A percentile compares a stretch with the other conserved stretches of the same genome.
Conservation (phyloP, 1,284 basidiomycete genomes). For the Boletus subluridellus region DNA sequence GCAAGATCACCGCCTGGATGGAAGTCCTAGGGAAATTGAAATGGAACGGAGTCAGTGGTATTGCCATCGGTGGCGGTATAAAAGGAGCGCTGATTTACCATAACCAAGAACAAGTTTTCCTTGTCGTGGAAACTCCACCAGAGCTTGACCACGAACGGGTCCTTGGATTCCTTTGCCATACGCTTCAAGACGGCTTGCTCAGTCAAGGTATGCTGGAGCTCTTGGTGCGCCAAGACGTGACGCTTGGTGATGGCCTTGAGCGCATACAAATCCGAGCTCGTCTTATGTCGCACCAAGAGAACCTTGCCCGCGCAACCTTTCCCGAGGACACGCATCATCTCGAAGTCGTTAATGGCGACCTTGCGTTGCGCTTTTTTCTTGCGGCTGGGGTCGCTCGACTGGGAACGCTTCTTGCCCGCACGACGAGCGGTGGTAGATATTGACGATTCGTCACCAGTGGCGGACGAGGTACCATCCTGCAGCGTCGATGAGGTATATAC, state of each 20-base stretch:
- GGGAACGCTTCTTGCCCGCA: conserved; percentile 56
- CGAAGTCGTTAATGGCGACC: conserved; percentile 85
- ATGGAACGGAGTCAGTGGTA: conserved; percentile 11
- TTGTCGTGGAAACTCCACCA: conserved; percentile 97
- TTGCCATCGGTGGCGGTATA: conserved; percentile 14
- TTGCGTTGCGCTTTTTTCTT: conserved; percentile 60
- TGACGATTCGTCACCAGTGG: conserved; percentile 59
- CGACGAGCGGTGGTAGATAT: conserved; percentile 49
- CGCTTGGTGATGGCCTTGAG: conserved; percentile 97
- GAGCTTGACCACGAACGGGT: conserved; percentile 91
- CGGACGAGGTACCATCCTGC: conserved; percentile 51
- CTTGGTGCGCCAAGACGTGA: conserved; percentile 92
- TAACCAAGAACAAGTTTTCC: conserved; percentile 89
- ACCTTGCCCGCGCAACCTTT: conserved; percentile 97
- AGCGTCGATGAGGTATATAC: conserved; percentile 44
- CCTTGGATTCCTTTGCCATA: conserved; percentile 76
- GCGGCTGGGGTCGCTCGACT: conserved; percentile 49
- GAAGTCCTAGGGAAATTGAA: conserved; percentile 65
- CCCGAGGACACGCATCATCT: conserved; percentile 92
- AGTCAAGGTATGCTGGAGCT: conserved; percentile 91
- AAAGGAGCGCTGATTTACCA: conserved; percentile 48
- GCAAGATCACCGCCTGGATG: conserved; percentile 96
- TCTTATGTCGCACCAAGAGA: conserved; percentile 77
- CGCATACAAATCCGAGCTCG: conserved; percentile 72
- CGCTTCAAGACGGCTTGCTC: conserved; percentile 91